Evolutionary conservation across 129 eudicot genomes (phyloP), one percentile per base, ranked within the genome.

Genomic region (Calendula officinalis): DNA sequence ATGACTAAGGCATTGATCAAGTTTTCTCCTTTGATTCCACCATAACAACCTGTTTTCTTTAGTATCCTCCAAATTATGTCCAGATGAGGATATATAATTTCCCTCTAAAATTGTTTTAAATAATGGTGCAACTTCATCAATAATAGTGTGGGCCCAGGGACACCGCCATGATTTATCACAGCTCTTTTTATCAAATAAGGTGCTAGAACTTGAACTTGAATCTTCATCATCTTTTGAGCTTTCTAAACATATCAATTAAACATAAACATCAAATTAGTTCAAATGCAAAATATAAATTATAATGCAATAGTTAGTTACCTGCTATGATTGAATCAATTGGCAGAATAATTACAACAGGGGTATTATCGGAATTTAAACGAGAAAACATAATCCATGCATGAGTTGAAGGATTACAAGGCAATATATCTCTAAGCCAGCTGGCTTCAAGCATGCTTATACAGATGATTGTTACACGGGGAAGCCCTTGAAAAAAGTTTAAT

Each of bases 61-160:
- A 35, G 94, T 92, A 80, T 81, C 82, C 63, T 85, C 94, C 34
- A 72, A 63, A 42, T 75, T 82, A 69, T 55, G 66, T 45, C 71
- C 66, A 8, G 95, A 79, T 33, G 95, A 83, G 6, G 98, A 85
- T 13, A 69, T 34, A 77, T 83, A 88, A 69, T 89, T 94, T 56
- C 75, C 83, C 75, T 84, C 82, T 64, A 94, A 55, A 68, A 94
- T 78, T 43, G 54, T 59, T 74, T 76, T 94, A 47, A 94, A 94
- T 9, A 62, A 52, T 56, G 99, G 95, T 66, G 92, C 99, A 51
- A 89, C 67, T 59, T 86, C 89, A 78, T 94, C 99, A 30, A 94
- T 70, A 27, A 81, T 76, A 30, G 84, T 80, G 69, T 80, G 83
- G 6, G 77, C 88, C 98, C 98, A 91, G n/a, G 98, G 98, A 45